A percentile compares a stretch with the other conserved stretches of the same genome.
Conservation (phyloP, 1,284 basidiomycete species). For the Polyporus tsugae region DNA sequence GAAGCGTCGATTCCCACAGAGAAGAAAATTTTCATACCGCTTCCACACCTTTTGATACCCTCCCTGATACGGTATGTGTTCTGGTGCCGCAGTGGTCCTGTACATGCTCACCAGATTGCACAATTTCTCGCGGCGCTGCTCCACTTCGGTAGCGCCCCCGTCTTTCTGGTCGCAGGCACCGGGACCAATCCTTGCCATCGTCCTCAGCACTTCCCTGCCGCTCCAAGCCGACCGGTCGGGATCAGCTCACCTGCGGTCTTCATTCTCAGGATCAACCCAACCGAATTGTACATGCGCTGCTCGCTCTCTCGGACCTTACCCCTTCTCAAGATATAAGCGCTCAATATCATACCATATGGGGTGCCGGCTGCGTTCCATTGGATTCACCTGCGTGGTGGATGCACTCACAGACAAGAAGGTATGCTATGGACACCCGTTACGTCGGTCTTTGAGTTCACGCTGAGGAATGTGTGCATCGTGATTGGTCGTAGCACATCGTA, state of each 20-base stretch:
- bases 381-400: not conserved
- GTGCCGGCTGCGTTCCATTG: conserved; percentile 1
- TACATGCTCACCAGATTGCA: not conserved
- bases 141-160: not conserved
- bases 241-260: not conserved
- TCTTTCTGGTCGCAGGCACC: conserved; percentile 2
- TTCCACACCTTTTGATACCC: not conserved
- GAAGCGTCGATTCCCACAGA: conserved; percentile 1
- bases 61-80: conserved; percentile 1
- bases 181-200: not conserved
- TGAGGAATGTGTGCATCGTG: conserved; percentile 9
- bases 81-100: not conserved
- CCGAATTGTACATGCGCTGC: not conserved
- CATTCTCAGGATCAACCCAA: not conserved
- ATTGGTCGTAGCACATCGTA: conserved; percentile 12
- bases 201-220: not conserved
- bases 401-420: conserved; percentile 8
- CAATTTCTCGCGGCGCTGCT: conserved; percentile 1
- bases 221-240: not conserved
- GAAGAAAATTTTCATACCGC: not conserved
- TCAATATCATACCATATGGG: not conserved
- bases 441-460: conserved; percentile 11
- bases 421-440: conserved; percentile 2
- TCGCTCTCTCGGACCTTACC: conserved; percentile 6
- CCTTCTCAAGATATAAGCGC: conserved; percentile 1